phyloP scores from a whole-genome alignment of 202 grass and related monocot genomes.

The Setaria viridis region DNA sequence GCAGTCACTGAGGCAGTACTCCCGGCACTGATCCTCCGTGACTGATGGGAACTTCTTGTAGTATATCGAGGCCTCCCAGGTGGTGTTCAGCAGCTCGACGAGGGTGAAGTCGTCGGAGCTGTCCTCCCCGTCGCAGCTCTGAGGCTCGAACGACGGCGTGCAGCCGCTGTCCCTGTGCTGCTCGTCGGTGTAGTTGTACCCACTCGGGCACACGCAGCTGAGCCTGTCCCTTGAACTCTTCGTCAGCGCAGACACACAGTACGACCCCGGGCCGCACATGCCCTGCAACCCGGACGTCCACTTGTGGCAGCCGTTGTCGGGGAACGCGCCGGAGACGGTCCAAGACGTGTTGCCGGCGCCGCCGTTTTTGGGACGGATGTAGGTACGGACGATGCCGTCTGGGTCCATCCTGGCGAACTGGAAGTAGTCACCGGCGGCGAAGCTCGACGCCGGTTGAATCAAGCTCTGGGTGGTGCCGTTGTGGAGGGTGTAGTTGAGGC shows the following conservation, averaged over 20 bases:
- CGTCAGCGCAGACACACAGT: neutral
- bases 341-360: neutral
- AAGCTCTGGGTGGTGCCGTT: neutral
- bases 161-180: slow-evolving; percentile 33
- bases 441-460: neutral
- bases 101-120: neutral
- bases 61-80: slow-evolving; percentile 31
- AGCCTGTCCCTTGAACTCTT: neutral
- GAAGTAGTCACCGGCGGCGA: neutral
- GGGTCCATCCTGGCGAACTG: slow-evolving; percentile 47
- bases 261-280: slow-evolving; percentile 33
- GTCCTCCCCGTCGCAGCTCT: slow-evolving; percentile 9
- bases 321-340: neutral
- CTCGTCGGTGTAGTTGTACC: slow-evolving; percentile 25
- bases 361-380: slow-evolving; percentile 31
- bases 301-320: slow-evolving; percentile 27
- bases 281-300: slow-evolving; percentile 28
- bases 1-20: slow-evolving; percentile 38
- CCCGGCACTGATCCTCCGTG: slow-evolving; percentile 23
- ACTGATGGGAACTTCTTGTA: slow-evolving; percentile 3
- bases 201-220: slow-evolving; percentile 25
- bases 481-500: slow-evolving; percentile 36
- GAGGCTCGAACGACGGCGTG: slow-evolving; percentile 36
- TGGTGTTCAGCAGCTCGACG: slow-evolving; percentile 2
- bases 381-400: slow-evolving; percentile 53